Conservation (phyloP, 345 rosid species). For the Ceriops zippeliana region DNA sequence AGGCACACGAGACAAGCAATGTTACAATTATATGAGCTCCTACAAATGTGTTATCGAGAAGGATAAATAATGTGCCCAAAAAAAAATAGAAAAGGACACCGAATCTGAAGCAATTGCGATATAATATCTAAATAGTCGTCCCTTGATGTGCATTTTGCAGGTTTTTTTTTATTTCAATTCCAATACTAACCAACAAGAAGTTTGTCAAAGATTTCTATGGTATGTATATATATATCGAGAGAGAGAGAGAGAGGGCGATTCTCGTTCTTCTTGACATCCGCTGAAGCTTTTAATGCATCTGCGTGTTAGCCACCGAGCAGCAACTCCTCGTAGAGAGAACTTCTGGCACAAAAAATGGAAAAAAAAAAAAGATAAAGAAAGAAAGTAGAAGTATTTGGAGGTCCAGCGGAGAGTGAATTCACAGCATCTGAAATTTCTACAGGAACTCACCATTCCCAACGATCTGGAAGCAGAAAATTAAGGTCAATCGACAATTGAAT, state of each 20-base stretch:
- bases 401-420: constrained; percentile 20
- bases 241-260: constrained; percentile 4
- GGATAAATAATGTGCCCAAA: too few species aligned
- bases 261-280: constrained; percentile 15
- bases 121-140: too few species aligned
- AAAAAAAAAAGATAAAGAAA: too few species aligned
- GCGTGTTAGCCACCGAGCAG: constrained; percentile 9
- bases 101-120: too few species aligned
- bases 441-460: constrained; percentile 30
- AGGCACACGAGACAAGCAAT: too few species aligned
- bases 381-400: constrained; percentile 20
- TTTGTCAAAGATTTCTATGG: constrained; percentile 15
- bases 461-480: constrained; percentile 39
- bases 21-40: too few species aligned
- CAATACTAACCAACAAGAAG: constrained; percentile 13
- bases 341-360: constrained; percentile 5
- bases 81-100: too few species aligned
- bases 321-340: constrained; percentile 19
- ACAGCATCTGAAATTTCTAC: constrained; percentile 20
- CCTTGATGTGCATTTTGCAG: too few species aligned
- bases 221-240: neutral
- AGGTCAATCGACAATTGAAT: constrained; percentile 1
- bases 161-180: constrained; percentile 29
- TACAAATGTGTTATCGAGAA: too few species aligned
- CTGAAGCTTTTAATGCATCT: constrained; percentile 16